Evolutionary conservation across 2,329 filamentous ascomycete genomes (phyloP).

Genomic region (Beauveria australis): DNA sequence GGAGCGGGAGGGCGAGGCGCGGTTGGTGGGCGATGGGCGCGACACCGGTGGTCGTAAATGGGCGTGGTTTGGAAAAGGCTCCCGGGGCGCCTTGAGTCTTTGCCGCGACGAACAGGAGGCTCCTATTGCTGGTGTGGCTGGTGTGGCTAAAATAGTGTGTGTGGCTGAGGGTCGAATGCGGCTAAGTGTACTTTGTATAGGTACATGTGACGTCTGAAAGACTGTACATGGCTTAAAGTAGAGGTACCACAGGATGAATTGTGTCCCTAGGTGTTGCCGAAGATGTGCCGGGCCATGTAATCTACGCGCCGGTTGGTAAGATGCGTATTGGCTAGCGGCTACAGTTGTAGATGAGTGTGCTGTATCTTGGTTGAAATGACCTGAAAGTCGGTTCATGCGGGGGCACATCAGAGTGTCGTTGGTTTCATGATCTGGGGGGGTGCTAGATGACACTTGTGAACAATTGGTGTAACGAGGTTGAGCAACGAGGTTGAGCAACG

Average conservation of each 20-base stretch:
- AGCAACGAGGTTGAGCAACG: too few relatives aligned
- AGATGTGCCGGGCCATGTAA: neutral
- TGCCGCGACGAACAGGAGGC: constrained; percentile 11
- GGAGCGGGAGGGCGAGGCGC: neutral
- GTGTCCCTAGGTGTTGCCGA: neutral
- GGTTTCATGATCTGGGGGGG: too few relatives aligned
- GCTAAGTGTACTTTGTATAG: neutral
- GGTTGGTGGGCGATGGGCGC: constrained; percentile 6
- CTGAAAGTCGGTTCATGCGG: too few relatives aligned
- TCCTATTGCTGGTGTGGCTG: neutral
- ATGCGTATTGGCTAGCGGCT: neutral
- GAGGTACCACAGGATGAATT: neutral
- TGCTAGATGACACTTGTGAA: too few relatives aligned
- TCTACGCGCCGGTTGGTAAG: neutral
- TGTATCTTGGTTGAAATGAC: neutral
- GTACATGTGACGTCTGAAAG: neutral
- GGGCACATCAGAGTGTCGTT: too few relatives aligned
- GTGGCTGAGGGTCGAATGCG: neutral
- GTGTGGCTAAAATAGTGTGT: neutral
- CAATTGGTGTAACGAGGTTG: too few relatives aligned
- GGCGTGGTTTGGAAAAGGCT: constrained; percentile 8
- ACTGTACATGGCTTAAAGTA: neutral
- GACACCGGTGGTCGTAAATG: constrained; percentile 3
- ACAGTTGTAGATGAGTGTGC: neutral
- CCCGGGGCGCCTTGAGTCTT: constrained; percentile 1